phyloP scores from a whole-genome alignment of 2,329 filamentous ascomycete species.

The Grosmannia huntii region DNA sequence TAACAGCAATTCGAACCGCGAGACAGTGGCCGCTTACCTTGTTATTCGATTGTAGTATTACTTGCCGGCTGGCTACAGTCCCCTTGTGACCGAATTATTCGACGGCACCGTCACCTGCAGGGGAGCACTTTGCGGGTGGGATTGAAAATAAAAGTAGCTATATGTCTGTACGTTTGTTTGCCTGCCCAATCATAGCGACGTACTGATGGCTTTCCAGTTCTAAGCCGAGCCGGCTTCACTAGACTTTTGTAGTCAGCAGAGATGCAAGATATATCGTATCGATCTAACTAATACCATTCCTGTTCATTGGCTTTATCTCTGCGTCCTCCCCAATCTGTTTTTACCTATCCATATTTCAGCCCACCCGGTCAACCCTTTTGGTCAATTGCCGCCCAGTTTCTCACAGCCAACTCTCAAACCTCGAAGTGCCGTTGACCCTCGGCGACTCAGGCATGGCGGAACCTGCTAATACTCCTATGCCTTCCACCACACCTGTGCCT shows the following conservation, averaged over 20 bases:
- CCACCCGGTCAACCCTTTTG: no score
- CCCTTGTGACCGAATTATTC: no score
- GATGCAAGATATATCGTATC: neutral
- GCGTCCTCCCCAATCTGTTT: neutral
- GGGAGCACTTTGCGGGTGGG: no score
- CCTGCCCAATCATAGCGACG: neutral
- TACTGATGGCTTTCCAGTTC: neutral
- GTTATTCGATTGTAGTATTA: no score
- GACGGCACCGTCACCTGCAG: no score
- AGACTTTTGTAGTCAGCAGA: neutral
- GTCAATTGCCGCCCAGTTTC: no score
- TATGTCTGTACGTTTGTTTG: neutral
- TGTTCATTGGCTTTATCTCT: neutral
- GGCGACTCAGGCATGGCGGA: conserved; percentile 15
- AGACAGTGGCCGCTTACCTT: no score
- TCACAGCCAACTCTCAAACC: neutral
- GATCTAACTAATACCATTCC: neutral
- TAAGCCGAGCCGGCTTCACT: neutral
- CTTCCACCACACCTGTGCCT: conserved; percentile 15
- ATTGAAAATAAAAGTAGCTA: neutral
- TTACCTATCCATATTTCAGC: neutral
- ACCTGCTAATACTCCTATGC: conserved; percentile 18
- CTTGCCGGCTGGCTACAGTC: no score
- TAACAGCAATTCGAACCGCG: no score
- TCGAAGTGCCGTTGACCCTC: neutral